Conservation (phyloP, 768 basidiomycete genomes). For the Rhodocollybia butyracea region DNA sequence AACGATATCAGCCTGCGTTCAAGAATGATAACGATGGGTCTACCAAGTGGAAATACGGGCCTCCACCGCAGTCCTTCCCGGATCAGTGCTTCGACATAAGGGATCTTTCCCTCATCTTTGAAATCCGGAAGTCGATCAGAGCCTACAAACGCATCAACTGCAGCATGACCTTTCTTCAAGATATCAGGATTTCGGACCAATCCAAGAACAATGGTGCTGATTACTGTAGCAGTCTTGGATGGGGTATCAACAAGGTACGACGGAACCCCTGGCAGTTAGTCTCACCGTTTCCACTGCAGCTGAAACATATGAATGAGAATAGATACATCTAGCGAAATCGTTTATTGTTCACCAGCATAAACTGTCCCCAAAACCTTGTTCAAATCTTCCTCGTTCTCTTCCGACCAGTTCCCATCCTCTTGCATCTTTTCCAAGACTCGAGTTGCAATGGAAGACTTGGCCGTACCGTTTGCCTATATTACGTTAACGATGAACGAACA, state of each 20-base stretch:
- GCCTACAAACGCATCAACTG: too few species aligned
- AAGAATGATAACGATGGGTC: not conserved
- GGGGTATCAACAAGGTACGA: not conserved
- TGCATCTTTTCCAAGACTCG: not conserved
- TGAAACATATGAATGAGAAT: not conserved
- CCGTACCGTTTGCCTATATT: conserved; percentile 3
- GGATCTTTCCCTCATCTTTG: too few species aligned
- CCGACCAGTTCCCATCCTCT: conserved; percentile 1
- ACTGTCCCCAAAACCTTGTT: not conserved
- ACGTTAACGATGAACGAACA: not conserved
- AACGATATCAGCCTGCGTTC: not conserved
- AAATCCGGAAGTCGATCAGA: too few species aligned
- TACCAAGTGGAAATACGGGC: conserved; percentile 17
- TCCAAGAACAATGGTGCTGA: conserved; percentile 16
- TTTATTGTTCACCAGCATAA: not conserved
- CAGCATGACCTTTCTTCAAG: too few species aligned
- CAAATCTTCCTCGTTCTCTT: conserved; percentile 1
- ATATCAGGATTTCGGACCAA: conserved; percentile 23
- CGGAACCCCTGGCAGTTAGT: not conserved
- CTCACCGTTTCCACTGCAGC: not conserved
- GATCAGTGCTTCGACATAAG: conserved; percentile 21
- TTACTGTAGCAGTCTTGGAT: conserved; percentile 9
- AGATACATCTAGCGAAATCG: not conserved
- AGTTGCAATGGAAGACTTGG: conserved; percentile 5
- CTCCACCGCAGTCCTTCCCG: conserved; percentile 21